Conservation (phyloP, 2,329 filamentous ascomycete species). For the Cladosporium sp. region DNA sequence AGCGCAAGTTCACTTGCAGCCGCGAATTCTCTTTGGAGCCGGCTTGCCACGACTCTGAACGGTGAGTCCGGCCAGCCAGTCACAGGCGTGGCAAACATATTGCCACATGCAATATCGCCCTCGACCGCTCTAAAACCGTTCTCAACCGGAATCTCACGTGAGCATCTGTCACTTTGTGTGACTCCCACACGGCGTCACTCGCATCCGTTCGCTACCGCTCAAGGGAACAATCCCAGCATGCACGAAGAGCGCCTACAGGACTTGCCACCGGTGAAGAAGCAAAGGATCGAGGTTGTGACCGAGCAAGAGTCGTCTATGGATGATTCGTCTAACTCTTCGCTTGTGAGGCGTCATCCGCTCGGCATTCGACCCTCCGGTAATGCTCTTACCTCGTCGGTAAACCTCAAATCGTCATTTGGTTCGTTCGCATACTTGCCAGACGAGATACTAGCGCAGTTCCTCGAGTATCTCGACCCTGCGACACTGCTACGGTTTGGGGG, state of each 20-base stretch:
- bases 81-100: conserved; percentile 8
- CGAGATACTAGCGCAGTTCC: conserved; percentile 66
- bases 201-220: no score
- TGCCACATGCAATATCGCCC: neutral
- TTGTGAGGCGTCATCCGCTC: conserved; percentile 70
- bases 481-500: conserved; percentile 61
- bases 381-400: conserved; percentile 58
- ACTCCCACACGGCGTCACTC: no score
- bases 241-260: conserved; percentile 8
- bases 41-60: neutral
- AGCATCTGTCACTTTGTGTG: no score
- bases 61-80: neutral
- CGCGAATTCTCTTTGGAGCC: neutral
- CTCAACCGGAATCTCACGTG: no score
- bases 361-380: conserved; percentile 85
- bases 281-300: conserved; percentile 16
- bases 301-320: conserved; percentile 1
- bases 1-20: neutral
- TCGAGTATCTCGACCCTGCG: conserved; percentile 66
- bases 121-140: no score
- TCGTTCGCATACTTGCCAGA: conserved; percentile 66
- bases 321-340: conserved; percentile 30
- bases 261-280: conserved; percentile 18
- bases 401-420: conserved; percentile 63
- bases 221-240: neutral